phyloP scores from a whole-genome alignment of 139 green algal genomes.

The Chlorella ohadii region DNA sequence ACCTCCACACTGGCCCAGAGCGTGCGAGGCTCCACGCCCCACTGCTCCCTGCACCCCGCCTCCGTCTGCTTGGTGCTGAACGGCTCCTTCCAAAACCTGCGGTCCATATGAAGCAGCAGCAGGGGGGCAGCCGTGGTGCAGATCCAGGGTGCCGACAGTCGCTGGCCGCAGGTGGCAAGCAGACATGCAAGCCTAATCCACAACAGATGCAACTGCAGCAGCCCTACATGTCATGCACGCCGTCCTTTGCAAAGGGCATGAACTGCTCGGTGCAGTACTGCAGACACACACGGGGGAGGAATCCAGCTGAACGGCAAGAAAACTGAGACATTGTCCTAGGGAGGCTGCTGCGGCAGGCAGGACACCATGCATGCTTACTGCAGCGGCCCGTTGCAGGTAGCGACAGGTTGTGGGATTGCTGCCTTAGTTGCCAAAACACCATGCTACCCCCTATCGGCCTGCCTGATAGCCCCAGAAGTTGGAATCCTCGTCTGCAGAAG shows the following conservation, averaged over 20 bases:
- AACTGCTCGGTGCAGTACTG: conserved; percentile 54
- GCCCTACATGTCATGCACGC: conserved; percentile 54
- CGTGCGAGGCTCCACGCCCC: conserved; percentile 68
- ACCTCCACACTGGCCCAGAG: conserved; percentile 49
- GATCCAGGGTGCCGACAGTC: too few relatives aligned
- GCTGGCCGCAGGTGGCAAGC: too few relatives aligned
- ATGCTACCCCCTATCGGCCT: too few relatives aligned
- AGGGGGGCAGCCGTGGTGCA: neutral
- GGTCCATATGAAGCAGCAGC: neutral
- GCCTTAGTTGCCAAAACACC: neutral
- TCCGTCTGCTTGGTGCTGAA: conserved; percentile 35
- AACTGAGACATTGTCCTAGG: too few relatives aligned
- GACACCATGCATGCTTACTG: neutral
- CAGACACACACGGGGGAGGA: neutral
- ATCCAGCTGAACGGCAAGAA: too few relatives aligned
- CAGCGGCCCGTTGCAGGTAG: too few relatives aligned
- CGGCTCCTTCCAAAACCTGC: conserved; percentile 58
- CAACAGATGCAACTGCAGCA: neutral
- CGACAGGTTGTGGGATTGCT: too few relatives aligned
- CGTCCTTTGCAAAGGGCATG: conserved; percentile 56
- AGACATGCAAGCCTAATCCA: too few relatives aligned
- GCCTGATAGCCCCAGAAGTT: conserved; percentile 69
- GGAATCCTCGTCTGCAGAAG: conserved; percentile 58
- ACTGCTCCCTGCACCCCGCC: conserved; percentile 64
- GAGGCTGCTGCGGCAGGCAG: too few relatives aligned